These are phyloP conservation scores for Psilocybe mexicana DNA, from an alignment of 1,284 basidiomycete species.

Conservation along the genomic window DNA sequence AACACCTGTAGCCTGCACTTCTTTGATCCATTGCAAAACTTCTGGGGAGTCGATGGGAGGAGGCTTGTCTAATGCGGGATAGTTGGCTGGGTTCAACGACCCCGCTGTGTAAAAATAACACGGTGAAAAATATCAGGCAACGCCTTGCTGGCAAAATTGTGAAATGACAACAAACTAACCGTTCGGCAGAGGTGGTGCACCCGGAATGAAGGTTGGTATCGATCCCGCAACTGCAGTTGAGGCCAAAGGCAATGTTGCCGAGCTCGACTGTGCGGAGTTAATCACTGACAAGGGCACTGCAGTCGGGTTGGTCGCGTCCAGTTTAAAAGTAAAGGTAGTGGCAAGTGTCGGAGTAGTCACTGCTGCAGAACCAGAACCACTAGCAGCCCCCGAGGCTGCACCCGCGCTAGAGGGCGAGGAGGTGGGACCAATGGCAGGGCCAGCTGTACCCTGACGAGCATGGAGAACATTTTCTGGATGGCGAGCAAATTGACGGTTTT, in stretches of 20 bases:
- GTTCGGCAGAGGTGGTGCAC: slow-evolving; percentile 5
- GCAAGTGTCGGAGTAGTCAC: background rate
- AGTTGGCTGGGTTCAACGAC: slow-evolving; percentile 1
- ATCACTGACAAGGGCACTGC: slow-evolving; percentile 7
- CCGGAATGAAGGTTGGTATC: slow-evolving; percentile 1
- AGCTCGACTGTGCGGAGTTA: slow-evolving; percentile 3
- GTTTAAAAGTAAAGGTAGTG: background rate
- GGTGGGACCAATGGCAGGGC: background rate
- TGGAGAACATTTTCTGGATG: background rate
- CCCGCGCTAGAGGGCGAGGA: background rate
- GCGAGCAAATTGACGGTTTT: background rate
- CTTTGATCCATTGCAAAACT: background rate
- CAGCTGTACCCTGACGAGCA: slow-evolving; percentile 1
- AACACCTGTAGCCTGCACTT: background rate
- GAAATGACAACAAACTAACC: background rate
- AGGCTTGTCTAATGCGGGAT: slow-evolving; percentile 3
- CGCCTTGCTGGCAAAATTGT: background rate
- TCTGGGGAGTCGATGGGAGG: slow-evolving; percentile 2
- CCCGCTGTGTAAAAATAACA: background rate
- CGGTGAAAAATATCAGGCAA: background rate
- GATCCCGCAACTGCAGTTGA: slow-evolving; percentile 5
- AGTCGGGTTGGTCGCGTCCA: slow-evolving; percentile 4
- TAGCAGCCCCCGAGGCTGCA: background rate
- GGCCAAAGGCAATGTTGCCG: background rate
- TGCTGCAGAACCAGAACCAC: background rate